Evolutionary conservation across 768 basidiomycete genomes (phyloP), one percentile per base, ranked within the genome.

Genomic region (Russula brevipes): DNA sequence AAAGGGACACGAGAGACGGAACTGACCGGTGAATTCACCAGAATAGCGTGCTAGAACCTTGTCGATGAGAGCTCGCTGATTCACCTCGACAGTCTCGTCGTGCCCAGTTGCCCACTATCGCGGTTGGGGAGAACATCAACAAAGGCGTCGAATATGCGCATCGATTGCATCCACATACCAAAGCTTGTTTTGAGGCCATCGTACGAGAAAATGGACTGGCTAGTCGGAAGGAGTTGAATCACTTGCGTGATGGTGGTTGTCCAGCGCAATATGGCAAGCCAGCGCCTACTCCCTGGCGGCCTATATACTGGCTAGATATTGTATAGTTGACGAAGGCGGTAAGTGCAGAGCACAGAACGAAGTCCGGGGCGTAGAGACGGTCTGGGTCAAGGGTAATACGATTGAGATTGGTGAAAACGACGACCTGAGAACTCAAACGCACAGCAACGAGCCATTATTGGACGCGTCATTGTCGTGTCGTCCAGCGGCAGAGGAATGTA

Each of bases 41-140:
- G 89, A 91, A 76, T 99, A 99, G 31, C 96, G 81, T 10, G 96
- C 94, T 24, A 99, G 84, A 30, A 98, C 92, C 76, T 94, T 98
- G 80, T 97, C 95, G 57, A 98, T 96, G 61, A 97, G 78, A n/a
- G 94, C 94, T 19, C 95, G 84, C 72, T 96, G 95, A 73, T 96
- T 96, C 51, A 96, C 94, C 75, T 95, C 89, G 0, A 94, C 88
- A 0, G 87, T 82, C 70, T 91, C 89, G 69, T 91, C 89, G 66
- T 85, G 80, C 17, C 89, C 89, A n/a, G 69, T 74, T 31, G 72
- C 75, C 81, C 81, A 82, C 81, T 82, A 44, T 45, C 19, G 10
- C 30, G 11, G n/a, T 60, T 38, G 36, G 41, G 33, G n/a, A 19
- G 9, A 35, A 45, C 47, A 24, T 66, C 44, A 53, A n/a, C 3